Evolutionary conservation across 2,329 filamentous ascomycete genomes (phyloP).

Genomic region (Esteya vermicola): DNA sequence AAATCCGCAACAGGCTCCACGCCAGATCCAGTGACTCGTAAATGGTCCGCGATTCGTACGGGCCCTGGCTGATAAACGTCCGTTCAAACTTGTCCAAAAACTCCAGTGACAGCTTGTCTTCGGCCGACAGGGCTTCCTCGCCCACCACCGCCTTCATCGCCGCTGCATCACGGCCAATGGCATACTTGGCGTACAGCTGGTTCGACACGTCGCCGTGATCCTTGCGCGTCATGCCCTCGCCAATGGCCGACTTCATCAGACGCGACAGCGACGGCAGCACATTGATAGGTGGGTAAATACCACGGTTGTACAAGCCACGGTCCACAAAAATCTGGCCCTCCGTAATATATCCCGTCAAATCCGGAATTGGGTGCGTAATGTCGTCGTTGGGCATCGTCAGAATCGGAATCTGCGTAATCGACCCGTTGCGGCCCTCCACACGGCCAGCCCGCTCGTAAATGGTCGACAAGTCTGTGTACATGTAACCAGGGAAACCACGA

Average conservation of each 20-base stretch:
- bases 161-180: slow-evolving; percentile 94
- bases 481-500: slow-evolving; percentile 99
- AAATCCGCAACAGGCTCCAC: slow-evolving; percentile 92
- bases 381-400: slow-evolving; percentile 99
- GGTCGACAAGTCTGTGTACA: slow-evolving; percentile 99
- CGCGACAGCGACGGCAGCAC: slow-evolving; percentile 93
- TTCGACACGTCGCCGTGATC: slow-evolving; percentile 98
- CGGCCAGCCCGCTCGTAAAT: slow-evolving; percentile 98
- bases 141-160: slow-evolving; percentile 99
- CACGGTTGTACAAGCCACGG: slow-evolving; percentile 86
- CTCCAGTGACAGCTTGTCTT: slow-evolving; percentile 97
- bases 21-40: slow-evolving; percentile 90
- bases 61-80: slow-evolving; percentile 80
- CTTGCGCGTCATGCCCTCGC: slow-evolving; percentile 88
- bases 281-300: slow-evolving; percentile 97
- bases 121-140: slow-evolving; percentile 86
- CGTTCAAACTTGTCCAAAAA: slow-evolving; percentile 98
- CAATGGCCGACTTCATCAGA: slow-evolving; percentile 99
- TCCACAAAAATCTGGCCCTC: slow-evolving; percentile 98
- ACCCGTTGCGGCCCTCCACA: slow-evolving; percentile 92
- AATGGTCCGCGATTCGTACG: slow-evolving; percentile 85
- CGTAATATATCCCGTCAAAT: slow-evolving; percentile 97
- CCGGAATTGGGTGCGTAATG: slow-evolving; percentile 97
- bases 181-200: slow-evolving; percentile 98
- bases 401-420: slow-evolving; percentile 98